Evolutionary conservation across 78 protist genomes (phyloP), one percentile per base, ranked within the genome.

Genomic region (slime mould (Dictyostelium discoideum)): DNA sequence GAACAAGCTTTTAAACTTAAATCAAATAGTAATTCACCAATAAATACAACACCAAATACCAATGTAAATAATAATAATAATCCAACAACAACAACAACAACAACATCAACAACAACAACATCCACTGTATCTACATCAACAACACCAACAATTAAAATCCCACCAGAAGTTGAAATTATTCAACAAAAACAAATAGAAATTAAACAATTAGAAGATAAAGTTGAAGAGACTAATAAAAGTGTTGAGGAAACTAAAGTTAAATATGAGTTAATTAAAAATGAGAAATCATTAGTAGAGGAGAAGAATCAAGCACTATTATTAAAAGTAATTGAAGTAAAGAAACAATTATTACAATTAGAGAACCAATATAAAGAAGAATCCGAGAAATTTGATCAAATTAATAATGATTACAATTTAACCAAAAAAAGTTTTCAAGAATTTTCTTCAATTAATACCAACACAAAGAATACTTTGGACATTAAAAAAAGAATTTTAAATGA

Each of bases 1-100:
- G 94, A 89, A 46, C 63, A 89, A 18, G 39, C 63, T 7, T 37
- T 37, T 44, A 80, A 44, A 40, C 46, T 42, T 18, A 80, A 80
- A 44, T 39, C 82, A 16, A 32, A 26, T 13, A 39, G 11, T 76
- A 76, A 7, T 39, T 76, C 82, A 39, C 82, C 82, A 69, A 69
- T 69, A 20, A 54, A 10, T 67, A 26, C 39, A 24, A 69, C 77
- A 26, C 40, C 77, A 69, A 9, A 18, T 3, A n/a, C 2, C 42
- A 76, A 10, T 39, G 82, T 32, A 60, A 60, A 60, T 60, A 60
- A 60, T 60, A 60, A 6, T 20, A 60, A 60, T 60, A 60, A 60
- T 57, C 2, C 0, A 3, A 2, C 5, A 1, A 3, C 44, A 37
- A 76, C 82, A 1, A 76, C 2, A 0, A 39, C 46, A 5, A 32